These are phyloP conservation scores for Graphilbum sp. DNA, from an alignment of 2,329 filamentous ascomycete genomes.

Conservation along the genomic window DNA sequence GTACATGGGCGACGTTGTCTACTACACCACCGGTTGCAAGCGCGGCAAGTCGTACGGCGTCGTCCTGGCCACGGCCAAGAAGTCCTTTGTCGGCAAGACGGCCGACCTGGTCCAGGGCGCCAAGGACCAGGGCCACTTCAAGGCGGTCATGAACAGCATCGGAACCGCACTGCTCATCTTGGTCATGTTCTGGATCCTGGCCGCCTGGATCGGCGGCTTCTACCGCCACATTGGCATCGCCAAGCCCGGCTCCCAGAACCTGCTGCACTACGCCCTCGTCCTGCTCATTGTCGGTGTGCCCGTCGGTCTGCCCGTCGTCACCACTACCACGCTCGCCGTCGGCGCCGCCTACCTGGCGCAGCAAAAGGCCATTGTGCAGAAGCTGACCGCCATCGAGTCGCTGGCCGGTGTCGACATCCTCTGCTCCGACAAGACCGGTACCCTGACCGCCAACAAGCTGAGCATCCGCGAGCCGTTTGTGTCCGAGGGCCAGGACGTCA, in stretches of 20 bases:
- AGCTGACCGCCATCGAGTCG: constrained; percentile 81
- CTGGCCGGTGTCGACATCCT: constrained; percentile 86
- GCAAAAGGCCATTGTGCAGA: constrained; percentile 87
- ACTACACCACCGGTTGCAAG: constrained; percentile 77
- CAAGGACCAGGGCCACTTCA: constrained; percentile 68
- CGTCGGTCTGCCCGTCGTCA: constrained; percentile 82
- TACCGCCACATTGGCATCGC: constrained; percentile 75
- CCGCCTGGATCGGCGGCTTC: constrained; percentile 82
- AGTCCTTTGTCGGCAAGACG: constrained; percentile 78
- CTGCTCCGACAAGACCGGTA: constrained; percentile 89
- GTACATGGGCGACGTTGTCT: constrained; percentile 65
- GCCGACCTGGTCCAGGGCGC: constrained; percentile 71
- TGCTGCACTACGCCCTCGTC: constrained; percentile 71
- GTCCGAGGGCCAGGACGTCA: constrained; percentile 63
- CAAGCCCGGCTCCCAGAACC: constrained; percentile 20
- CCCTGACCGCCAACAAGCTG: constrained; percentile 86
- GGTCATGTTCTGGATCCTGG: constrained; percentile 62
- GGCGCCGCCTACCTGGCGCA: constrained; percentile 82
- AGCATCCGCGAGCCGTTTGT: constrained; percentile 74
- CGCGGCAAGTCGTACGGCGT: constrained; percentile 75
- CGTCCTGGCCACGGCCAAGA: constrained; percentile 71
- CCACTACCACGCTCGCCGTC: constrained; percentile 90
- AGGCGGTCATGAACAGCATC: constrained; percentile 76
- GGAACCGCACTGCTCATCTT: constrained; percentile 65
- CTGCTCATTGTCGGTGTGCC: constrained; percentile 88